These are phyloP conservation scores for Phytophthora melonis DNA, from an alignment of 352 stramenopile genomes.

Conservation along the genomic window DNA sequence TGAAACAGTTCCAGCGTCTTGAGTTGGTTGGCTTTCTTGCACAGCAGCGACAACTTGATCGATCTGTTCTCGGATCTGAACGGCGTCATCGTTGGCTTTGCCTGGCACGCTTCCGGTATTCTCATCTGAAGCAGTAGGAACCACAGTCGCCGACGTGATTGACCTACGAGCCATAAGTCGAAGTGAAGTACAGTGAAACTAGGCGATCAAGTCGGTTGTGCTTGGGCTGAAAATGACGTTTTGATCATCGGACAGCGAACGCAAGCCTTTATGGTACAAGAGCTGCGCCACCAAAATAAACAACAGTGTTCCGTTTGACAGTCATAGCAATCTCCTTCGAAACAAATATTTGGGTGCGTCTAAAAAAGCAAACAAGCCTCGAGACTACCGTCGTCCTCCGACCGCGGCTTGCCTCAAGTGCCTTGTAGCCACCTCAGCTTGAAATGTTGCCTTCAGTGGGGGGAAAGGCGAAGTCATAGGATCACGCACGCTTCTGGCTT, in stretches of 20 bases:
- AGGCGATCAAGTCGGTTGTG: not conserved
- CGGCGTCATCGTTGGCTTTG: not conserved
- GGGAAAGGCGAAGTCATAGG: not conserved
- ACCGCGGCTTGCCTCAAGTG: too few species aligned
- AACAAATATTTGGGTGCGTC: too few species aligned
- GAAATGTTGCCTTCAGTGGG: too few species aligned
- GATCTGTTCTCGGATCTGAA: not conserved
- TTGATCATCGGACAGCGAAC: too few species aligned
- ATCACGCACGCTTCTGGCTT: not conserved
- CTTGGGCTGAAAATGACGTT: not conserved
- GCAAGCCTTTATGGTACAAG: too few species aligned
- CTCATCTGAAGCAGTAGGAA: not conserved
- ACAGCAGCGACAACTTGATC: not conserved
- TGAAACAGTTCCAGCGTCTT: not conserved
- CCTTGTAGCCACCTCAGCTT: too few species aligned
- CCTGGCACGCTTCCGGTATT: not conserved
- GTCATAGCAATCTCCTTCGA: not conserved
- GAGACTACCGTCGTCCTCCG: too few species aligned
- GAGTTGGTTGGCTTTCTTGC: not conserved
- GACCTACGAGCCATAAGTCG: not conserved
- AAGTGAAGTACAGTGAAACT: not conserved
- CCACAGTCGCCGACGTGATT: not conserved
- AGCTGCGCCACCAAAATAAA: too few species aligned
- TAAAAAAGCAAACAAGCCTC: not conserved
- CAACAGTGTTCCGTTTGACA: not conserved